Conservation (phyloP, 2,329 filamentous ascomycete species). For the Fusarium sacchari region DNA sequence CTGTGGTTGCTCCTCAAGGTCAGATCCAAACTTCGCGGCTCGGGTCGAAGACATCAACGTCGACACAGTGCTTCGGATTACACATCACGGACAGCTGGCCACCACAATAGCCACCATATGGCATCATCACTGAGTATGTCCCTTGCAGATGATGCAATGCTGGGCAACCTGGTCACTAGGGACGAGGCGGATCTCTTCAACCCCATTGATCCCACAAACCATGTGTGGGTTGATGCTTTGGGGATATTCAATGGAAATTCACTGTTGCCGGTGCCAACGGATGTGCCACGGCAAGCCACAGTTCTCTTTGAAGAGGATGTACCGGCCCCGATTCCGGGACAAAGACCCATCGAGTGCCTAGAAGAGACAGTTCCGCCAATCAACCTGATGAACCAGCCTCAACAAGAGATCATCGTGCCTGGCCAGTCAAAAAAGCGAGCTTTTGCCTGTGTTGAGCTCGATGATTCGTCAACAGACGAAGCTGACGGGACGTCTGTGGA, state of each 20-base stretch:
- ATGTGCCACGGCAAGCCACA: neutral
- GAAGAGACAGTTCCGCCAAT: neutral
- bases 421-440: neutral
- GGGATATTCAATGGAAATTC: neutral
- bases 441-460: neutral
- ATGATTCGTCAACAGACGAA: slow-evolving; percentile 6
- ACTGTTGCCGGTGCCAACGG: neutral
- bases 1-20: slow-evolving; percentile 11
- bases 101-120: neutral
- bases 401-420: neutral
- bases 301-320: slow-evolving; percentile 12
- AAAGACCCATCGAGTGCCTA: neutral
- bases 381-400: neutral
- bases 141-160: neutral
- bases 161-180: neutral
- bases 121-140: neutral
- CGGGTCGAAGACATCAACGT: neutral
- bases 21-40: neutral
- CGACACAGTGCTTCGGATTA: slow-evolving; percentile 1
- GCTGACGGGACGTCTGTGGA: neutral
- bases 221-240: neutral
- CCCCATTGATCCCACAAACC: neutral
- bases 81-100: neutral
- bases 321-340: neutral
- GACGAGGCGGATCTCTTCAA: neutral